Percentiles rank a stretch among this genome's conserved stretches.
Conservation (phyloP, 2,329 filamentous ascomycete species). For the Colletotrichum australisinense region DNA sequence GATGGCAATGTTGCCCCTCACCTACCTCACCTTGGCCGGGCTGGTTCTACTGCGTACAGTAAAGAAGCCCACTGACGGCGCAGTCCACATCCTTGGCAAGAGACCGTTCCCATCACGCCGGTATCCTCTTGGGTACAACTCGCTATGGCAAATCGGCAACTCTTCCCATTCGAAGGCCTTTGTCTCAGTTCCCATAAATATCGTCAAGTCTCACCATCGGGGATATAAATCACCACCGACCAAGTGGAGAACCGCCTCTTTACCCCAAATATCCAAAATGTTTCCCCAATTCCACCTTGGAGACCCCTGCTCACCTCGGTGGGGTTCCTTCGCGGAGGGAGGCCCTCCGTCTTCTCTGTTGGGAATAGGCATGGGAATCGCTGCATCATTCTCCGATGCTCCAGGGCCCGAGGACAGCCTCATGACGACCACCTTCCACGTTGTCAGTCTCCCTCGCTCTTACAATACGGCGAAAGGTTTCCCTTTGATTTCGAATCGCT, state of each 20-base stretch:
- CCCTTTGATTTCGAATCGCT: background rate
- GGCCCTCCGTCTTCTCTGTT: slow-evolving; percentile 12
- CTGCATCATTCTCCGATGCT: slow-evolving; percentile 13
- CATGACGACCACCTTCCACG: background rate
- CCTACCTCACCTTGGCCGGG: background rate
- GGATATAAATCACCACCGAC: slow-evolving; percentile 29
- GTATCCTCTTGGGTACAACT: background rate
- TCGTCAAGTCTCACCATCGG: slow-evolving; percentile 9
- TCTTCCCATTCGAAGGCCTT: slow-evolving; percentile 12
- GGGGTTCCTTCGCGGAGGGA: slow-evolving; percentile 25
- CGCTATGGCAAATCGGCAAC: slow-evolving; percentile 7
- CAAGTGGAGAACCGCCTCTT: background rate
- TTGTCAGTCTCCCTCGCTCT: background rate
- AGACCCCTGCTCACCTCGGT: slow-evolving; percentile 6
- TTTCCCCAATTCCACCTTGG: background rate
- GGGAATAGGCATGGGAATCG: background rate
- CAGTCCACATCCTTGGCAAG: background rate
- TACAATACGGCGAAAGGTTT: background rate
- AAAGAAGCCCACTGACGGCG: background rate
- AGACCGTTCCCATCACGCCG: background rate
- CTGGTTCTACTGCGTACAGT: background rate
- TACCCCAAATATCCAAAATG: slow-evolving; percentile 29
- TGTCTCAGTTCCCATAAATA: background rate
- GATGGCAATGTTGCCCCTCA: background rate
- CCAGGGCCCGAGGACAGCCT: slow-evolving; percentile 1